These are phyloP conservation scores for Pseudogymnoascus destructans DNA, from an alignment of 2,329 filamentous ascomycete species.

Conservation along the genomic window DNA sequence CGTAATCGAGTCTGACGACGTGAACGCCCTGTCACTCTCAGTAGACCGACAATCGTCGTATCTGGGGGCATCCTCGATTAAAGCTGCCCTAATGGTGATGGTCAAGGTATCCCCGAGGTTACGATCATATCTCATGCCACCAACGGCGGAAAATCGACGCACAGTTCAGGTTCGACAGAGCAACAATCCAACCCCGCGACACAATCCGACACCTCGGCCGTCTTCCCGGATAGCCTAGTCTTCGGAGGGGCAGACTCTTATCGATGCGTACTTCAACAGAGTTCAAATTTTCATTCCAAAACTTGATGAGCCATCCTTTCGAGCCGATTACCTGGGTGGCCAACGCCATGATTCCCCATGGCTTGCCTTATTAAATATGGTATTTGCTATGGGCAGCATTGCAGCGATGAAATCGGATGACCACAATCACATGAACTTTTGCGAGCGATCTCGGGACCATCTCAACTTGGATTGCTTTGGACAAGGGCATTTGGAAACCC, in stretches of 20 bases:
- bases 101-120: constrained; percentile 37
- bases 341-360: constrained; percentile 54
- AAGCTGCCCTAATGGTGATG: constrained; percentile 61
- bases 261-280: constrained; percentile 64
- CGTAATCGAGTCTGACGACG: constrained; percentile 52
- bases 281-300: constrained; percentile 61
- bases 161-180: constrained; percentile 14
- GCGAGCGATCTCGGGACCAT: constrained; percentile 52
- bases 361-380: constrained; percentile 62
- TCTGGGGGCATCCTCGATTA: constrained; percentile 61
- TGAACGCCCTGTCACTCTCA: constrained; percentile 52
- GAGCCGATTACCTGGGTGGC: constrained; percentile 48
- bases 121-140: constrained; percentile 32
- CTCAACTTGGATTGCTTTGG: constrained; percentile 55
- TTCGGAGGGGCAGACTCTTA: constrained; percentile 52
- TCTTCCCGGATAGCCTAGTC: constrained; percentile 38
- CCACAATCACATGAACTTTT: constrained; percentile 56
- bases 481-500: constrained; percentile 57
- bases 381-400: constrained; percentile 63
- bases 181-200: constrained; percentile 23
- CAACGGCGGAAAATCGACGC: constrained; percentile 17
- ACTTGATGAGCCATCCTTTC: constrained; percentile 59
- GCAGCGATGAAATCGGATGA: constrained; percentile 48
- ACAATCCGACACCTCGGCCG: constrained; percentile 28
- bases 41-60: constrained; percentile 51